Evolutionary conservation across 2,329 filamentous ascomycete genomes (phyloP).

Genomic region (Diaporthe amygdali): DNA sequence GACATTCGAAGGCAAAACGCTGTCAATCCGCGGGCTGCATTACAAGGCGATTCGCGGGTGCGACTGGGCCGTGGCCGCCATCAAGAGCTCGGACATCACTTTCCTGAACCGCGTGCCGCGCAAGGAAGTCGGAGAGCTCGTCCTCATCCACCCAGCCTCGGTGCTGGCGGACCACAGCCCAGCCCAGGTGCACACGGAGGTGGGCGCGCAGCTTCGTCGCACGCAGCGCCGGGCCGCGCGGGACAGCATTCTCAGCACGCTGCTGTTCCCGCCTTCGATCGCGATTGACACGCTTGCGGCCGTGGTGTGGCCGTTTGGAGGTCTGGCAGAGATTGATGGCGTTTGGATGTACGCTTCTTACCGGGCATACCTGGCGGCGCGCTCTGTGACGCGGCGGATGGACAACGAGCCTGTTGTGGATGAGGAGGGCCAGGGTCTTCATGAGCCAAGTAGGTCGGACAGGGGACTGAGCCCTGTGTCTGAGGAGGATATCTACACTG

Average conservation of each 20-base stretch:
- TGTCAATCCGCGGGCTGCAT: slow-evolving; percentile 10
- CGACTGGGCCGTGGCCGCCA: slow-evolving; percentile 7
- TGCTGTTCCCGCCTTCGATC: slow-evolving; percentile 13
- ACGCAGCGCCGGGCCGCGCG: slow-evolving; percentile 4
- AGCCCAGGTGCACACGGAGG: background rate
- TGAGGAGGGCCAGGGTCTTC: background rate
- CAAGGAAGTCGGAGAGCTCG: background rate
- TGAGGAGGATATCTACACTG: background rate
- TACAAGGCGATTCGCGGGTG: slow-evolving; percentile 5
- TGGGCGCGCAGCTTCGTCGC: slow-evolving; percentile 1
- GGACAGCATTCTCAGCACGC: background rate
- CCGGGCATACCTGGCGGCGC: background rate
- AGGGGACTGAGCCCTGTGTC: background rate
- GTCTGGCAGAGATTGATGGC: slow-evolving; percentile 6
- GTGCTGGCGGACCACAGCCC: background rate
- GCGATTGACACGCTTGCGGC: background rate
- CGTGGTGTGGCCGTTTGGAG: slow-evolving; percentile 12
- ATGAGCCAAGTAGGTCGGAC: background rate
- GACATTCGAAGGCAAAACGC: slow-evolving; percentile 15
- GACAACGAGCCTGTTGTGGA: background rate
- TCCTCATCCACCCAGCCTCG: slow-evolving; percentile 7
- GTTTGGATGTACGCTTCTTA: slow-evolving; percentile 14
- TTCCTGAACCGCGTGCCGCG: slow-evolving; percentile 18
- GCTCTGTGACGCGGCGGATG: slow-evolving; percentile 5
- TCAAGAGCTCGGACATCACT: slow-evolving; percentile 13